phyloP scores from a whole-genome alignment of 305 asterid genomes.

The Euphrasia arctica region DNA sequence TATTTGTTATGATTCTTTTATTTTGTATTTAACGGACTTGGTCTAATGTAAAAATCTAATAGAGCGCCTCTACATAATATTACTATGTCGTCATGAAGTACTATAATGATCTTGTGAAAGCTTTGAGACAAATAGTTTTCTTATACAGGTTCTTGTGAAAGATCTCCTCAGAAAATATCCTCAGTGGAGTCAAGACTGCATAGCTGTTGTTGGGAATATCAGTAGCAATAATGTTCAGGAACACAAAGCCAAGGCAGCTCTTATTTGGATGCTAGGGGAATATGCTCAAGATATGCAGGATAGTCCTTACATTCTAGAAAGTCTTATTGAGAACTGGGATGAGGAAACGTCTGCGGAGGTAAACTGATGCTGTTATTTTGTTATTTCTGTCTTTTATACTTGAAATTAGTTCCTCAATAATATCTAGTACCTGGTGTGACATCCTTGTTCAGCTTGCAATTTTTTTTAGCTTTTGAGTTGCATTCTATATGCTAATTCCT shows the following conservation, averaged over 20 bases:
- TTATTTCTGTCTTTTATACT: neutral
- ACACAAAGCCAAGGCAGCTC: constrained; percentile 98
- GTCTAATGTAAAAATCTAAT: neutral
- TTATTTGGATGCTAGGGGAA: constrained; percentile 99
- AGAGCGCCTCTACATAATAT: neutral
- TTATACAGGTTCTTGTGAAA: constrained; percentile 90
- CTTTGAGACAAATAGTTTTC: neutral
- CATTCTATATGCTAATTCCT: neutral
- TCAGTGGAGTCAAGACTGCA: constrained; percentile 99
- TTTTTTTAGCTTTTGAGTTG: neutral
- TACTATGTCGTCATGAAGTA: constrained; percentile 5
- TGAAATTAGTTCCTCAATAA: constrained; percentile 2
- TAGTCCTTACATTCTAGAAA: constrained; percentile 87
- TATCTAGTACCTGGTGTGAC: neutral
- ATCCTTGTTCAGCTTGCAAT: constrained; percentile 1
- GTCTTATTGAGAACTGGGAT: constrained; percentile 90
- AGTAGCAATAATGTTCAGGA: constrained; percentile 97
- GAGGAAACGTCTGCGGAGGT: constrained; percentile 98
- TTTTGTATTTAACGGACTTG: neutral
- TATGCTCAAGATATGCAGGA: constrained; percentile 99
- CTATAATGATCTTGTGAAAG: neutral
- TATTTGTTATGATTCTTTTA: neutral
- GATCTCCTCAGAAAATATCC: constrained; percentile 99
- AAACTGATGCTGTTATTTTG: constrained; percentile 22
- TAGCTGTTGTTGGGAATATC: constrained; percentile 97